Evolutionary conservation across 148 eudicot species (phyloP).

Genomic region (Cornus controversa): DNA sequence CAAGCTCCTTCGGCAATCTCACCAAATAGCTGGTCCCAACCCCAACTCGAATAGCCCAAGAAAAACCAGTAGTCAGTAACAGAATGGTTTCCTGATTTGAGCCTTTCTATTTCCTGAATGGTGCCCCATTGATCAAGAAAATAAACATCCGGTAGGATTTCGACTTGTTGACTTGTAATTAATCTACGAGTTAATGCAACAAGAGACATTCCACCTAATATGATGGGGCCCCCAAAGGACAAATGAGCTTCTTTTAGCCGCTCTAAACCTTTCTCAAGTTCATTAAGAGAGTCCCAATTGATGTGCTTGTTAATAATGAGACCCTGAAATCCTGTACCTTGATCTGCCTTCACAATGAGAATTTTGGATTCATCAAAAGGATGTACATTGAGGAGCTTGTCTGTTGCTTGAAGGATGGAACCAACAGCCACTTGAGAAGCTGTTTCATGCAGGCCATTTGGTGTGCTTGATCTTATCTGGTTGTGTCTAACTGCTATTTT

Average conservation of each 20-base stretch:
- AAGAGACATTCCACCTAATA: constrained; percentile 55
- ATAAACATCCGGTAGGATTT: constrained; percentile 57
- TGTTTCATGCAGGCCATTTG: constrained; percentile 14
- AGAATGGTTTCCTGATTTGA: constrained; percentile 48
- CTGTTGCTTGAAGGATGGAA: constrained; percentile 67
- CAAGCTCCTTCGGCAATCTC: constrained; percentile 82
- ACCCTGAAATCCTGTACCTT: constrained; percentile 64
- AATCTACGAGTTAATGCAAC: constrained; percentile 49
- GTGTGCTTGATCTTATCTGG: constrained; percentile 9
- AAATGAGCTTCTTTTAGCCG: constrained; percentile 53
- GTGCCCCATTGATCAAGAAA: constrained; percentile 58
- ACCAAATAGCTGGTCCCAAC: constrained; percentile 61
- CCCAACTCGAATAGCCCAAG: constrained; percentile 76
- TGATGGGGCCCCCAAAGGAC: constrained; percentile 78
- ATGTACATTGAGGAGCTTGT: constrained; percentile 41
- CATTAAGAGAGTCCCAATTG: constrained; percentile 59
- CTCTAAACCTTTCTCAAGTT: constrained; percentile 35
- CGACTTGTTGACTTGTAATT: constrained; percentile 19
- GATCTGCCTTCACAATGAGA: constrained; percentile 64
- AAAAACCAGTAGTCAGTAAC: constrained; percentile 72
- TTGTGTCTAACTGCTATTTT: constrained; percentile 19
- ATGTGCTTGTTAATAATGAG: constrained; percentile 69
- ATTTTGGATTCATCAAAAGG: constrained; percentile 54
- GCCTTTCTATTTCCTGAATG: constrained; percentile 29
- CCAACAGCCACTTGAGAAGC: constrained; percentile 44